These are phyloP conservation scores for Colletotrichum liaoningense DNA, from an alignment of 2,329 filamentous ascomycete species.

Conservation along the genomic window DNA sequence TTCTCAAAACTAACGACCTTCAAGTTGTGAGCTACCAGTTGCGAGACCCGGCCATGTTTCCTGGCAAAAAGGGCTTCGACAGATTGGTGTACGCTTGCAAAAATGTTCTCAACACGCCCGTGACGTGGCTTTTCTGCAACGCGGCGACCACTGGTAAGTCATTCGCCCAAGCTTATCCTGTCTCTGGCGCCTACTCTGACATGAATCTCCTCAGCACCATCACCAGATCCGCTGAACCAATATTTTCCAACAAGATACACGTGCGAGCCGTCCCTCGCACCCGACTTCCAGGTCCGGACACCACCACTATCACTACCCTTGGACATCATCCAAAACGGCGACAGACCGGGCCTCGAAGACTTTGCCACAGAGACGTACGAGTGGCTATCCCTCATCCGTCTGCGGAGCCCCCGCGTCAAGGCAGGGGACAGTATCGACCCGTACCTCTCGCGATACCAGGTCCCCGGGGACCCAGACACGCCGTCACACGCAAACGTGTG, in stretches of 20 bases:
- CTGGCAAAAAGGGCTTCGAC: constrained; percentile 86
- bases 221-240: constrained; percentile 60
- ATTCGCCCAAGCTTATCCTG: background rate
- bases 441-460: constrained; percentile 75
- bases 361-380: constrained; percentile 75
- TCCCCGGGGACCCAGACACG: constrained; percentile 55
- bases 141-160: constrained; percentile 57
- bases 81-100: constrained; percentile 82
- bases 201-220: constrained; percentile 49
- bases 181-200: constrained; percentile 40
- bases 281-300: constrained; percentile 43
- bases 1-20: constrained; percentile 40
- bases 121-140: constrained; percentile 85
- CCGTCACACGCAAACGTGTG: constrained; percentile 50
- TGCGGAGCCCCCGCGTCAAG: constrained; percentile 73
- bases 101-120: constrained; percentile 75
- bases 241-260: constrained; percentile 58
- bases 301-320: constrained; percentile 43
- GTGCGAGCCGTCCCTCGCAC: constrained; percentile 46
- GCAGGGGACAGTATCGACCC: constrained; percentile 71
- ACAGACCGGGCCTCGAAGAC: constrained; percentile 68
- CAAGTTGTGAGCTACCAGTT: constrained; percentile 83
- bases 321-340: constrained; percentile 46
- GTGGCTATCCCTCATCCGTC: constrained; percentile 77
- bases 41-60: constrained; percentile 78